These are phyloP conservation scores for Hibiscus syriacus DNA, from an alignment of 345 rosid species.

Conservation along the genomic window DNA sequence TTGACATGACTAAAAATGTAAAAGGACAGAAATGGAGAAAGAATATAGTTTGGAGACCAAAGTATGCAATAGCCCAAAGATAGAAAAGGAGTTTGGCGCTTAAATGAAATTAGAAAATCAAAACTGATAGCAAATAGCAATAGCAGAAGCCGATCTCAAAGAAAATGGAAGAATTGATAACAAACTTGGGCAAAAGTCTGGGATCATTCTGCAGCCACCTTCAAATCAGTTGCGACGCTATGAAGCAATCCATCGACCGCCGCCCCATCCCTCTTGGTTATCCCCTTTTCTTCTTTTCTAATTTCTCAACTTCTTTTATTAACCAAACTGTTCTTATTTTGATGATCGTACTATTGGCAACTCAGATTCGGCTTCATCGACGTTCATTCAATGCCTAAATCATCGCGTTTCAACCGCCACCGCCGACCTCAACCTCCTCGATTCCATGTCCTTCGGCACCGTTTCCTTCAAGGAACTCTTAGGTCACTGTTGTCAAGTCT, in stretches of 20 bases:
- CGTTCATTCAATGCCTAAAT: conserved; percentile 61
- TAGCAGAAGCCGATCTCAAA: too few relatives aligned
- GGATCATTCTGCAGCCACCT: conserved; percentile 65
- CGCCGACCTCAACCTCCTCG: conserved; percentile 51
- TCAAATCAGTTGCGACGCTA: conserved; percentile 57
- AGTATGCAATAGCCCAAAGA: too few relatives aligned
- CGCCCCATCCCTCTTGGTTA: conserved; percentile 53
- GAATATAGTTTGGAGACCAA: too few relatives aligned
- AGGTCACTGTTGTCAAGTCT: conserved; percentile 70
- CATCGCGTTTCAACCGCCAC: conserved; percentile 44
- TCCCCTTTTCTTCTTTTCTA: not conserved
- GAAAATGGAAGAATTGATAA: too few relatives aligned
- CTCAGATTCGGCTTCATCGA: conserved; percentile 73
- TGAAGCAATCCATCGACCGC: conserved; percentile 60
- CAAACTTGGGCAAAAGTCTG: too few relatives aligned
- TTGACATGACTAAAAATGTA: too few relatives aligned
- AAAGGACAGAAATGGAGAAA: too few relatives aligned
- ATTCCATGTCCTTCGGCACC: conserved; percentile 69
- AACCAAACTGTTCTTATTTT: not conserved
- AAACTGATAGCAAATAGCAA: too few relatives aligned
- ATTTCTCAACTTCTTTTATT: not conserved
- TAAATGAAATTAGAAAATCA: too few relatives aligned
- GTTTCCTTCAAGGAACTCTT: conserved; percentile 79
- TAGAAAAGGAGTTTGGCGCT: too few relatives aligned
- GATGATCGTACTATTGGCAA: too few relatives aligned